These are phyloP conservation scores for Bocquillonia castaneifolia DNA, from an alignment of 441 rosid genomes.

Conservation along the genomic window DNA sequence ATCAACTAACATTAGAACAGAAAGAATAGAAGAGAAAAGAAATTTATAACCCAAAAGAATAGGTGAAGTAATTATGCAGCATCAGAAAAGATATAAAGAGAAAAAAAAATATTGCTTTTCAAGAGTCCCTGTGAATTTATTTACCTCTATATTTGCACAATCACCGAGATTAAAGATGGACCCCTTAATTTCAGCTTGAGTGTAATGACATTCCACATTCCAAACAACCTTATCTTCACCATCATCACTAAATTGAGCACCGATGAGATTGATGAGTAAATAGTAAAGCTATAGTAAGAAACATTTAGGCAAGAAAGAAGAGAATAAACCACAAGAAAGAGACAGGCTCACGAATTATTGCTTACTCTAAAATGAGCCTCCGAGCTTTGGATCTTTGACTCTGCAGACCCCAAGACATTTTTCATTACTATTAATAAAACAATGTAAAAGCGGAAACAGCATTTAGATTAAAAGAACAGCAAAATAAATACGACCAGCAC, in stretches of 20 bases:
- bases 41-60: not conserved
- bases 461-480: not conserved
- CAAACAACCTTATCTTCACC: conserved; percentile 69
- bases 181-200: conserved; percentile 56
- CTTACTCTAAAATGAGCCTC: conserved; percentile 47
- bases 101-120: not conserved
- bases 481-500: not conserved
- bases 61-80: not conserved
- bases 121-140: conserved; percentile 1
- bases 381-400: conserved; percentile 36
- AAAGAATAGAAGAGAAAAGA: not conserved
- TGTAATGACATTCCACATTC: conserved; percentile 84
- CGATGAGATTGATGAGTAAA: conserved; percentile 22
- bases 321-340: conserved; percentile 19
- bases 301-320: conserved; percentile 3
- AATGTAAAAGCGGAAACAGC: conserved; percentile 5
- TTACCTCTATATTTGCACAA: conserved; percentile 71
- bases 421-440: conserved; percentile 28
- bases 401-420: conserved; percentile 41
- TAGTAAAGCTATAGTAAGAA: conserved; percentile 18
- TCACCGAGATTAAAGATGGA: conserved; percentile 61
- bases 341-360: conserved; percentile 25
- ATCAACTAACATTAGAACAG: not conserved
- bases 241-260: conserved; percentile 42
- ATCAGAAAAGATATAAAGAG: not conserved